These are phyloP conservation scores for Saccharomyces cerevisiae DNA, from an alignment of 805 yeast species.

Conservation along the genomic window DNA sequence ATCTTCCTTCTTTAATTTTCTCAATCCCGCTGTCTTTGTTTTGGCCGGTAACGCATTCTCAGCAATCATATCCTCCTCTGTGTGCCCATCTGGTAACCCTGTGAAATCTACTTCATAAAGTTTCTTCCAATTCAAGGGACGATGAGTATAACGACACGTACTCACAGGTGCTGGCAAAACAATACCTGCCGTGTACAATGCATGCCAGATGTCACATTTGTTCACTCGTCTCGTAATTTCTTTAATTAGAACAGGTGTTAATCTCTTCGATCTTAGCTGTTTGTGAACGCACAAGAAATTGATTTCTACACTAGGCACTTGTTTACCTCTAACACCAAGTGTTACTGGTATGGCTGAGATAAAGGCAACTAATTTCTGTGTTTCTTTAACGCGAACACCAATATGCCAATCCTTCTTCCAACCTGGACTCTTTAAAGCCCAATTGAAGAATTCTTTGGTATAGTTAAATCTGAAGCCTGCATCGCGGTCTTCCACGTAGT, in stretches of 20 bases:
- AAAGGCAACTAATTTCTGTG: constrained; percentile 79
- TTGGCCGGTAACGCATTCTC: constrained; percentile 50
- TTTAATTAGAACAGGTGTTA: constrained; percentile 88
- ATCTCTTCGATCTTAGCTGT: constrained; percentile 82
- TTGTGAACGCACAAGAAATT: constrained; percentile 93
- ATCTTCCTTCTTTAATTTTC: constrained; percentile 48
- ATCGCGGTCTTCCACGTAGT: constrained; percentile 92
- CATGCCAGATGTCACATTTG: constrained; percentile 83
- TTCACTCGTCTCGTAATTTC: constrained; percentile 93
- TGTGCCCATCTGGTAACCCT: constrained; percentile 61
- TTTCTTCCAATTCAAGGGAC: constrained; percentile 89
- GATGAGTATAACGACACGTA: constrained; percentile 82
- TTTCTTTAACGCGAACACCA: constrained; percentile 78
- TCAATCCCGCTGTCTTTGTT: constrained; percentile 44
- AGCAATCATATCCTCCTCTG: constrained; percentile 65
- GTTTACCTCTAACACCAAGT: constrained; percentile 49
- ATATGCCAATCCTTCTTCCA: constrained; percentile 84
- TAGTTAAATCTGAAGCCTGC: constrained; percentile 89
- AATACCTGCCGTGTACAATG: constrained; percentile 87
- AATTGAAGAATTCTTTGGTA: constrained; percentile 68
- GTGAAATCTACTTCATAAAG: constrained; percentile 86
- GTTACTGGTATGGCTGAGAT: constrained; percentile 83
- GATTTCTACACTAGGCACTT: constrained; percentile 69
- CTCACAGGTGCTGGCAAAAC: constrained; percentile 89
- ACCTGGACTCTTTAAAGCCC: constrained; percentile 95